Evolutionary conservation across 192 early-diverging fungal genomes (phyloP), one percentile per base, ranked within the genome.

Genomic region (Linnemannia hyalina): DNA sequence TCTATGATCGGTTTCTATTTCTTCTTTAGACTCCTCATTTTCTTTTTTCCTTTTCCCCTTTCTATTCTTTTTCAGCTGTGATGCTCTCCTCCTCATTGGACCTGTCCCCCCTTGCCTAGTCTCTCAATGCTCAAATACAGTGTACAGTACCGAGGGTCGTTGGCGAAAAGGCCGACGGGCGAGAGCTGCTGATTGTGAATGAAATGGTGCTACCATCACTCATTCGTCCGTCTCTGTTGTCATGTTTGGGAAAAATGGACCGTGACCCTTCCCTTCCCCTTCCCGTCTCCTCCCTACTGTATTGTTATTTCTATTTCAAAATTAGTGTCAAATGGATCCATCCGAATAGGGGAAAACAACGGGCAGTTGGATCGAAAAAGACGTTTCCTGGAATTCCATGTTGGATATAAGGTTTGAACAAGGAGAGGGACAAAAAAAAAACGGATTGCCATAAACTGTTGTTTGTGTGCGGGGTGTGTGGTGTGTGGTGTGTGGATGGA

Each of bases 361-460:
- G 71, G 71, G 71, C 71, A 73, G 71, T 73, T 73, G 71, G 71
- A 73, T 73, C 42, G 40, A 46, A 46, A 44, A 29, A 22, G 26
- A 73, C 41, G 40, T 41, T 73, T 73, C 71, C 42, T 73, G 71
- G 71, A 73, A 73, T 73, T 73, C 71, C 42, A 44, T 73, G 40
- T 73, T 73, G 42, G 41, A n/a, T 52, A 73, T 46, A 73, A 32
- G n/a, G 44, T 73, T 73, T 46, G 46, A 73, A 4, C 5, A 46
- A 13, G 44, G 42, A 44, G n/a, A 46, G 42, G 11, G 71, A 29
- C 22, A 35, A 35, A 35, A 26, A n/a, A 26, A 18, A 26, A 41
- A 11, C 41, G 23, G 41, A 42, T 41, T 41, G 69, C 69, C 40
- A 22, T 42, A 72, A 42, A 38, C 40, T 36, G 70, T 26, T 72